Evolutionary conservation across 352 stramenopile species (phyloP).

Genomic region (Saprolegnia diclina): DNA sequence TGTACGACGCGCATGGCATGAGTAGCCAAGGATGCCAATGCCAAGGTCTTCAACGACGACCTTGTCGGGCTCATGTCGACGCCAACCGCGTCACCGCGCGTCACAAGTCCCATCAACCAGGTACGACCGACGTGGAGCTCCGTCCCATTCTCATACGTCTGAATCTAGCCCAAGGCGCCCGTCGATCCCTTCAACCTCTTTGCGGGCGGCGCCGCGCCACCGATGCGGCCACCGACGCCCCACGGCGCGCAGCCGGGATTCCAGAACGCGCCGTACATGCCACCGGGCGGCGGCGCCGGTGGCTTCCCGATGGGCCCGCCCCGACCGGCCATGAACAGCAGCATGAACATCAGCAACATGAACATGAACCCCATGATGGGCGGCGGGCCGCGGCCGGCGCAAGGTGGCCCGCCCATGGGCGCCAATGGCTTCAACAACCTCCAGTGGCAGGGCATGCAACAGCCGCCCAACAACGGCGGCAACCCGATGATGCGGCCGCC

Average conservation of each 20-base stretch:
- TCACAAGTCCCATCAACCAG: slow-evolving; percentile 34
- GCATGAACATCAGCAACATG: slow-evolving; percentile 82
- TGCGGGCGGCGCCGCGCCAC: slow-evolving; percentile 28
- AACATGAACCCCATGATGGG: slow-evolving; percentile 41
- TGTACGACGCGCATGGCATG: too few relatives aligned
- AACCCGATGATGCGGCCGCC: slow-evolving; percentile 24
- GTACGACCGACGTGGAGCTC: background rate
- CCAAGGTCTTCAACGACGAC: slow-evolving; percentile 76
- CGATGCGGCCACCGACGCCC: slow-evolving; percentile 27
- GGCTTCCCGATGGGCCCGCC: slow-evolving; percentile 44
- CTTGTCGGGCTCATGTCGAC: slow-evolving; percentile 51
- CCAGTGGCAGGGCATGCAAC: slow-evolving; percentile 76
- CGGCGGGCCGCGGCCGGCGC: background rate
- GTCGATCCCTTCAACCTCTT: slow-evolving; percentile 78
- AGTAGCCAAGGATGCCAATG: slow-evolving; percentile 37
- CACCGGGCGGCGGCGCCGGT: slow-evolving; percentile 33
- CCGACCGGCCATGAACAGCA: slow-evolving; percentile 43
- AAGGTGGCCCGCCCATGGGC: slow-evolving; percentile 15
- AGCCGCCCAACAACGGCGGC: slow-evolving; percentile 38
- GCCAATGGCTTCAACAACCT: slow-evolving; percentile 63
- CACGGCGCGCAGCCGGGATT: slow-evolving; percentile 34
- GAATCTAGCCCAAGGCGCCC: slow-evolving; percentile 27
- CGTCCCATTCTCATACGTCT: background rate
- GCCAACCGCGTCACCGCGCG: slow-evolving; percentile 29
- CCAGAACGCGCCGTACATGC: slow-evolving; percentile 30